A percentile compares a stretch with the other conserved stretches of the same genome.
Conservation (phyloP, 2,329 filamentous ascomycete genomes). For the Tolypocladium tropicale region DNA sequence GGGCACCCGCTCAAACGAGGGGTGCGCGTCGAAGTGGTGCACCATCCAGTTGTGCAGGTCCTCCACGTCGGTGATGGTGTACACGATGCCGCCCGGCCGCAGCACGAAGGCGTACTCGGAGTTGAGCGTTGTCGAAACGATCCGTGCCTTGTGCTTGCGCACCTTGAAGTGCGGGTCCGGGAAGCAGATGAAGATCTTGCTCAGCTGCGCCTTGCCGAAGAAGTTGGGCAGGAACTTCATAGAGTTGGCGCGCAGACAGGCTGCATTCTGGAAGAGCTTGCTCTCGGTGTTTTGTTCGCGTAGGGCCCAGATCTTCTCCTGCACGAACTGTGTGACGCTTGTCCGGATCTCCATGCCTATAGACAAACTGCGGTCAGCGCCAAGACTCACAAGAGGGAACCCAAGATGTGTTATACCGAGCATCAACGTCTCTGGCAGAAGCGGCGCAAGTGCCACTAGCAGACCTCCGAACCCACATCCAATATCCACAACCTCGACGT, state of each 20-base stretch:
- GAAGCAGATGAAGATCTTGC: slow-evolving; percentile 95
- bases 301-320: slow-evolving; percentile 75
- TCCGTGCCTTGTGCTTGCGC: slow-evolving; percentile 92
- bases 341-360: slow-evolving; percentile 84
- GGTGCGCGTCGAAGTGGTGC: slow-evolving; percentile 67
- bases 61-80: slow-evolving; percentile 96
- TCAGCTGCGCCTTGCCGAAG: slow-evolving; percentile 71
- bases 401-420: slow-evolving; percentile 49
- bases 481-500: slow-evolving; percentile 90
- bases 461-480: slow-evolving; percentile 94
- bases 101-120: slow-evolving; percentile 90
- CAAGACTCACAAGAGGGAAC: not conserved
- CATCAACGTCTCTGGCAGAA: slow-evolving; percentile 72
- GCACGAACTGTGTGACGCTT: slow-evolving; percentile 83
- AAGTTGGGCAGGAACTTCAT: slow-evolving; percentile 99
- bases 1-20: slow-evolving; percentile 65
- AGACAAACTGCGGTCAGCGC: not conserved
- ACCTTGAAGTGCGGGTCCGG: slow-evolving; percentile 98
- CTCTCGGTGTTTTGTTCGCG: slow-evolving; percentile 49
- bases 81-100: slow-evolving; percentile 73
- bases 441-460: slow-evolving; percentile 72
- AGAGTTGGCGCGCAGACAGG: slow-evolving; percentile 82
- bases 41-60: slow-evolving; percentile 93
- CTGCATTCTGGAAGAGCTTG: slow-evolving; percentile 69
- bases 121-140: slow-evolving; percentile 79